Evolutionary conservation across 164 flowering plant genomes (phyloP).

Genomic region (Paratinospora sagittata): DNA sequence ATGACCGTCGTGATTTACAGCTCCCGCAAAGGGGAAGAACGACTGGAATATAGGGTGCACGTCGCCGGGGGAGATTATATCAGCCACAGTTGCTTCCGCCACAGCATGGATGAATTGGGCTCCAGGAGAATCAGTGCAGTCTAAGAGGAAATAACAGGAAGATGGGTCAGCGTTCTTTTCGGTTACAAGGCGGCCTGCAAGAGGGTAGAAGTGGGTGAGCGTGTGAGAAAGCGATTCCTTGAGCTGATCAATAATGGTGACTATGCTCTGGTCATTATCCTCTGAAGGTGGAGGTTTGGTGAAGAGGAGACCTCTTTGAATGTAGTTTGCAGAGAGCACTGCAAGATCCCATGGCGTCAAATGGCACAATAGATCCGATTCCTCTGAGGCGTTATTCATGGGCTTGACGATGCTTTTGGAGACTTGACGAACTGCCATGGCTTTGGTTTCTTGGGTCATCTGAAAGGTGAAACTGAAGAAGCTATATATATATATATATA

Average conservation of each 20-base stretch:
- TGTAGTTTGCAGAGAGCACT: constrained; percentile 37
- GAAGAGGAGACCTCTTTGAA: constrained; percentile 57
- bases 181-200: constrained; percentile 46
- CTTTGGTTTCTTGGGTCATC: background rate
- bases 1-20: constrained; percentile 46
- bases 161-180: constrained; percentile 14
- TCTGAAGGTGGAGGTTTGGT: constrained; percentile 19
- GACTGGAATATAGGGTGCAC: constrained; percentile 42
- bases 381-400: constrained; percentile 2
- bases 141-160: constrained; percentile 26
- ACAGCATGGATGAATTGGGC: constrained; percentile 42
- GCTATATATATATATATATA: too few species aligned
- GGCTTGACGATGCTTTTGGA: constrained; percentile 40
- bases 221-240: constrained; percentile 37
- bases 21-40: constrained; percentile 43
- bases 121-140: constrained; percentile 44
- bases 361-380: constrained; percentile 20
- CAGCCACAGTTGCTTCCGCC: constrained; percentile 22
- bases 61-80: constrained; percentile 36
- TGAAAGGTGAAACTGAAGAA: background rate
- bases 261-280: constrained; percentile 1
- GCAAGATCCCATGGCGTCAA: constrained; percentile 41
- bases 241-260: constrained; percentile 24
- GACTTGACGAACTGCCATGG: constrained; percentile 12
- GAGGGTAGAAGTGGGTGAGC: constrained; percentile 47